These are phyloP conservation scores for Fusarium sacchari DNA, from an alignment of 2,329 filamentous ascomycete species.

Conservation along the genomic window DNA sequence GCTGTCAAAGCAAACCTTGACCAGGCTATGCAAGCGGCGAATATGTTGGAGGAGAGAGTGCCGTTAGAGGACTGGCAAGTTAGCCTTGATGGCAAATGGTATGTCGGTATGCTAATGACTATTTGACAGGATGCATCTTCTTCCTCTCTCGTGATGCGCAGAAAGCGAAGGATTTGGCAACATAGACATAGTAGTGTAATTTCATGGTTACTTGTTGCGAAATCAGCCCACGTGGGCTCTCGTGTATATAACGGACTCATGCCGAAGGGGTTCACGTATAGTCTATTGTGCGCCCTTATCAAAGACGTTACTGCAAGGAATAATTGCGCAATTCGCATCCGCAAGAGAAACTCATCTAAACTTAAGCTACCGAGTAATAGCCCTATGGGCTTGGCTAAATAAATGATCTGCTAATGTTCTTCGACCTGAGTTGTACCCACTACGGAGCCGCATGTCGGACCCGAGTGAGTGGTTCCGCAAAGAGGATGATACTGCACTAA, in stretches of 20 bases:
- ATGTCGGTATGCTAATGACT: neutral
- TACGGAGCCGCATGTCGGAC: slow-evolving; percentile 21
- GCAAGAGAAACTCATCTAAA: neutral
- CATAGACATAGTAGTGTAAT: too few relatives aligned
- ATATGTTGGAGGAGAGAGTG: slow-evolving; percentile 3
- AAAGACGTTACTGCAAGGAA: neutral
- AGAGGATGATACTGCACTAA: neutral
- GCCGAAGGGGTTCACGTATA: neutral
- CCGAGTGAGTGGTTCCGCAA: neutral
- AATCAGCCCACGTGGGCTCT: neutral
- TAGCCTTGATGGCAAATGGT: neutral
- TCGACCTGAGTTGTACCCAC: slow-evolving; percentile 1
- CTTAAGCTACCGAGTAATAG: neutral
- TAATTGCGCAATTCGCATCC: slow-evolving; percentile 1
- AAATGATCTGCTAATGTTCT: neutral
- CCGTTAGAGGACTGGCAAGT: slow-evolving; percentile 1
- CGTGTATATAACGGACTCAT: neutral
- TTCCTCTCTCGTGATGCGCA: neutral
- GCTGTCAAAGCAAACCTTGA: neutral
- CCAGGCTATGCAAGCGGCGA: slow-evolving; percentile 2
- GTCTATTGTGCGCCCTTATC: neutral
- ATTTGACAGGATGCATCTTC: slow-evolving; percentile 2
- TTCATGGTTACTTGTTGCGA: neutral
- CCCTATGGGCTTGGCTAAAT: neutral
- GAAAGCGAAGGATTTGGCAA: neutral